A percentile compares a stretch with the other conserved stretches of the same genome.
These are phyloP conservation scores for Apiotrichum montevideense DNA, from an alignment of 1,284 basidiomycete genomes.

Conservation along the genomic window DNA sequence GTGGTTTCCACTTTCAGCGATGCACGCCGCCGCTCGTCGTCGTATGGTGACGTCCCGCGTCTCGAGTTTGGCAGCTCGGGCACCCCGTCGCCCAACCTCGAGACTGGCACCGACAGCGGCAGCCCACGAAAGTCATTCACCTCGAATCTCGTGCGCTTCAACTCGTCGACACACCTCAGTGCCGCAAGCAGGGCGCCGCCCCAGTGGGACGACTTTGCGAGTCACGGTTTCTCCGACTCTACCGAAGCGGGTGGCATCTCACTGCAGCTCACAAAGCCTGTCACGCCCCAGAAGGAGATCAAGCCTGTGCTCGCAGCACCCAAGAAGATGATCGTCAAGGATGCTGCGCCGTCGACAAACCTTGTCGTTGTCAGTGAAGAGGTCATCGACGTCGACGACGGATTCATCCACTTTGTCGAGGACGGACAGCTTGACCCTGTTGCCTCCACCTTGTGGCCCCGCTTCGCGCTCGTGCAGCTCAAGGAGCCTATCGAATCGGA, in stretches of 20 bases:
- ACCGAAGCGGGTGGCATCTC: constrained; percentile 8
- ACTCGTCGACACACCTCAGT: constrained; percentile 7
- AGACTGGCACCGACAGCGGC: not conserved
- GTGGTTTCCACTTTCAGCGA: not conserved
- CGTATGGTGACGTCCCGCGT: constrained; percentile 13
- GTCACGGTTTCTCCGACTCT: constrained; percentile 22
- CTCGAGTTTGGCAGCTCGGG: not conserved
- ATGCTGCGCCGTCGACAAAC: not conserved
- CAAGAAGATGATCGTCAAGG: constrained; percentile 5
- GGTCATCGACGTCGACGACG: constrained; percentile 32
- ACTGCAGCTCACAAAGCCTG: constrained; percentile 7
- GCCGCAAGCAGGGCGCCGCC: not conserved
- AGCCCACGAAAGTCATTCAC: not conserved
- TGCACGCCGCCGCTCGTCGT: constrained; percentile 19
- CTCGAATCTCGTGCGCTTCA: constrained; percentile 1
- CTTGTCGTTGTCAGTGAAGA: constrained; percentile 18
- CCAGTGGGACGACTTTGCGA: constrained; percentile 22
- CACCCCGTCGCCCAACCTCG: not conserved
- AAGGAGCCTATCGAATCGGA: not conserved
- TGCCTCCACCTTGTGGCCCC: constrained; percentile 24
- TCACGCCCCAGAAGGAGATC: not conserved
- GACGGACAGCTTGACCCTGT: constrained; percentile 31
- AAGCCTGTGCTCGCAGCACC: not conserved
- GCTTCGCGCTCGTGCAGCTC: constrained; percentile 32
- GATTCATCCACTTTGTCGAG: constrained; percentile 35